phyloP scores from a whole-genome alignment of 2,329 filamentous ascomycete genomes.

The Neonectria faginata region DNA sequence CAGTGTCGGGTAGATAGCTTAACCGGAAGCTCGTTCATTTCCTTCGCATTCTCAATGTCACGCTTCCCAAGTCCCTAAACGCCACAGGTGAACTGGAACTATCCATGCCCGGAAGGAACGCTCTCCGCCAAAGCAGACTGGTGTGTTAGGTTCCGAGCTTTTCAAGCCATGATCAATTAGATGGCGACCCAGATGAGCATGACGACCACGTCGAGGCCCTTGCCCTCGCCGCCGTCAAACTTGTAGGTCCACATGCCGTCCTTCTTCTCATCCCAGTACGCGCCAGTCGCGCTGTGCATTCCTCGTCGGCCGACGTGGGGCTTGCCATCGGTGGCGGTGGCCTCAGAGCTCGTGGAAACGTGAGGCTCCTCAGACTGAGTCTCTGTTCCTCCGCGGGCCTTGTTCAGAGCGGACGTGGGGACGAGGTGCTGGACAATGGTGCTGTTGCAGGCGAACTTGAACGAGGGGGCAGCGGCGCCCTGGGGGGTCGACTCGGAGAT shows the following conservation, averaged over 20 bases:
- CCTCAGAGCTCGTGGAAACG: constrained; percentile 65
- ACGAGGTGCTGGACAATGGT: constrained; percentile 96
- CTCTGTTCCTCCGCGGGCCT: constrained; percentile 64
- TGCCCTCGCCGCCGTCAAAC: constrained; percentile 76
- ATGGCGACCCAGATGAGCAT: constrained; percentile 84
- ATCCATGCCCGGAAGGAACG: constrained; percentile 34
- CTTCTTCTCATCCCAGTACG: constrained; percentile 91
- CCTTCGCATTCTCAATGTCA: constrained; percentile 43
- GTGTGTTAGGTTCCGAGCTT: constrained; percentile 19
- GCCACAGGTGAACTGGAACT: constrained; percentile 44
- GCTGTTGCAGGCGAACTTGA: constrained; percentile 97
- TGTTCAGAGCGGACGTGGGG: constrained; percentile 73
- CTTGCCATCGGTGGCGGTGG: constrained; percentile 71
- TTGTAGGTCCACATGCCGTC: constrained; percentile 93
- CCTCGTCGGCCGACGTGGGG: constrained; percentile 85
- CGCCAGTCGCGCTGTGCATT: constrained; percentile 88
- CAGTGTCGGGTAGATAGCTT: constrained; percentile 38
- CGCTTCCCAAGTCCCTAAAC: constrained; percentile 46
- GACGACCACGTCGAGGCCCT: constrained; percentile 77
- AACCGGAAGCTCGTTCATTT: constrained; percentile 40
- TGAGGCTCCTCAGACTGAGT: constrained; percentile 62
- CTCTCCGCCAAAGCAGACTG: constrained; percentile 27
- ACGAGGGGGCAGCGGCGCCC: constrained; percentile 70
- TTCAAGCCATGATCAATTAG: constrained; percentile 49
- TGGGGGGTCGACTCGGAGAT: constrained; percentile 78